Base-by-base conservation (phyloP, 257 asterid species). In the Capsicum chinense region DNA sequence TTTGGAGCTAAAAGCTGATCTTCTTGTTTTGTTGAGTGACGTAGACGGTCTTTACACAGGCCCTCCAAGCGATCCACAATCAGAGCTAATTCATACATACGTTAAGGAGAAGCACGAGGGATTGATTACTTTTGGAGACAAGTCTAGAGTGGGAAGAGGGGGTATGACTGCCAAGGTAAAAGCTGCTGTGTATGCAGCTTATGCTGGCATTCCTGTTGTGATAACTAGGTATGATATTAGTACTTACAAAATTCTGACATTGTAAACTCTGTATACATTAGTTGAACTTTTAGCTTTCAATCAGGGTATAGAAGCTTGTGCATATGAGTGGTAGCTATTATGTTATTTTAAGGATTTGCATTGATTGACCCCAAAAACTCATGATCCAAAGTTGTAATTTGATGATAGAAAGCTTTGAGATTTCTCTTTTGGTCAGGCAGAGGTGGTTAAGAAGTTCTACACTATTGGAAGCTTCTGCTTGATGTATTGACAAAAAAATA, bases 111-210 rank as follows among this genome's bases (percentile, higher is more conserved):
- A 79, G 83, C 93, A 94, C 47, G 92, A 91, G 84, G 90, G 91
- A 15, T 82, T 83, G 70, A 90, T 94, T 76, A 91, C 93, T 37
- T 94, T 94, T 74, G 98, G 98, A 67, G 97, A 94, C 88, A 94
- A 94, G 89, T 94, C 98, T 57, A 90, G 98, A 86, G 97, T 94
- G 48, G 98, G 98, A 83, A 88, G 98, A 86, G 98, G 98, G 44
- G 98, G 98, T 10, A 94, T 94, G 98, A 89, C 94, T n/a, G 97
- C 98, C 48, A 93, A 94, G 89, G 98, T 94, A 66, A 94, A 94
- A 87, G 98, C 98, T 73, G 98, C 98, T 59, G 85, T 89, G 62
- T 89, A 85, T 50, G 94, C 97, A 42, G 94, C 98, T 37, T 84
- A 89, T 80, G 86, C 95, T 42, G 97, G 95, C 63, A 89, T 92